Conservation (phyloP, 805 yeast species). For the Wickerhamomyces alni region DNA sequence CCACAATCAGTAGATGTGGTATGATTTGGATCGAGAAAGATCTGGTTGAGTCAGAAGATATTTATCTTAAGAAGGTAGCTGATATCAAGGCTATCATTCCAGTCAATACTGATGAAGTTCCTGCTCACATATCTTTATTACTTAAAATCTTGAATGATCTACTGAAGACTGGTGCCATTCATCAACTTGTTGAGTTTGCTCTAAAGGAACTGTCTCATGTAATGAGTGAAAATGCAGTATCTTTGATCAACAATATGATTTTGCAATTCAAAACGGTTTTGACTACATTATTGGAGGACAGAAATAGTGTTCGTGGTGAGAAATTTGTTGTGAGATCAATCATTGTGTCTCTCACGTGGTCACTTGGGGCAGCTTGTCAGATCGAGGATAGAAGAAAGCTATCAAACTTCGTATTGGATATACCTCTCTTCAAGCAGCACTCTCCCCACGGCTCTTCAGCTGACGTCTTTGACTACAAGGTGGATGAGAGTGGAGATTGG, state of each 20-base stretch:
- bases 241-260: slow-evolving; percentile 6
- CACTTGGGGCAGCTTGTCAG: slow-evolving; percentile 55
- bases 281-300: not conserved
- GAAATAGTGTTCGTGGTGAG: not conserved
- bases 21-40: slow-evolving; percentile 64
- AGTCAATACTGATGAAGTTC: slow-evolving; percentile 10
- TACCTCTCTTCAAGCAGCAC: slow-evolving; percentile 17
- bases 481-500: slow-evolving; percentile 44
- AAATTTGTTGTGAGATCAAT: slow-evolving; percentile 13
- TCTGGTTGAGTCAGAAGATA: slow-evolving; percentile 18
- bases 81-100: slow-evolving; percentile 1
- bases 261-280: slow-evolving; percentile 1
- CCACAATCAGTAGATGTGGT: slow-evolving; percentile 91
- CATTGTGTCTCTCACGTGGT: slow-evolving; percentile 46
- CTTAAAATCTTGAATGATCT: not conserved
- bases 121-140: not conserved
- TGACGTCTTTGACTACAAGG: slow-evolving; percentile 29
- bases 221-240: slow-evolving; percentile 3
- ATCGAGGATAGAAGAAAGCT: slow-evolving; percentile 33
- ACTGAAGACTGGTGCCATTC: not conserved
- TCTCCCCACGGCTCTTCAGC: slow-evolving; percentile 13
- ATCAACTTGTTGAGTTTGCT: not conserved
- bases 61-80: slow-evolving; percentile 19
- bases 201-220: slow-evolving; percentile 3
- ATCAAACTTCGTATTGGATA: slow-evolving; percentile 22